These are phyloP conservation scores for Ascochyta clinopodiicola DNA, from an alignment of 2,329 filamentous ascomycete genomes.

Conservation along the genomic window DNA sequence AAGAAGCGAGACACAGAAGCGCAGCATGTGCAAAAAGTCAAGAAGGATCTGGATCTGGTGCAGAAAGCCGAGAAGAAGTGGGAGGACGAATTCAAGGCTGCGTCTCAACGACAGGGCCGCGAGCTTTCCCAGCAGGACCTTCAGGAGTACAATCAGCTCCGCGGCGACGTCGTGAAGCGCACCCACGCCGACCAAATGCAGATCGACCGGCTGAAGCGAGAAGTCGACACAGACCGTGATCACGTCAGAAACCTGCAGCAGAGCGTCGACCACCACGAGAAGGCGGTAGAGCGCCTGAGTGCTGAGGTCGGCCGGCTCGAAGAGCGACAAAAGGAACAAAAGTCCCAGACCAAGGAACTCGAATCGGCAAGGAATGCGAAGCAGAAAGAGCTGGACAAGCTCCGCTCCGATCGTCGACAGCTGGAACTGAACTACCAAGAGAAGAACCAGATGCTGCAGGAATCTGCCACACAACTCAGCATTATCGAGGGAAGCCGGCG, in stretches of 20 bases:
- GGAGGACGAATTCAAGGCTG: conserved; percentile 84
- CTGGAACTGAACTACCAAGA: conserved; percentile 84
- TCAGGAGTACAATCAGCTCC: conserved; percentile 85
- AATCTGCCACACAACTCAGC: conserved; percentile 80
- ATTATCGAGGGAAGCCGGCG: conserved; percentile 84
- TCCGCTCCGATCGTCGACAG: conserved; percentile 39
- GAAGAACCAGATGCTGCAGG: conserved; percentile 88
- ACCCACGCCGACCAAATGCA: conserved; percentile 82
- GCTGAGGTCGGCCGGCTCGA: conserved; percentile 72
- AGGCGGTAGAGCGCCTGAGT: conserved; percentile 75
- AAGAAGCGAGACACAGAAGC: conserved; percentile 79
- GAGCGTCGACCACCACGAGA: conserved; percentile 81
- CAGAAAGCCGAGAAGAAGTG: conserved; percentile 89
- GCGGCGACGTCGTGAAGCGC: conserved; percentile 82
- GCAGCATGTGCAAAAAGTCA: conserved; percentile 71
- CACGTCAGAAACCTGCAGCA: conserved; percentile 88
- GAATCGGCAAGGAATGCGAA: conserved; percentile 81
- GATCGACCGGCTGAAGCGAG: conserved; percentile 83
- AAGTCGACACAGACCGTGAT: conserved; percentile 89
- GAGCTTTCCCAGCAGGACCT: conserved; percentile 85
- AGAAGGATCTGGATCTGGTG: conserved; percentile 82
- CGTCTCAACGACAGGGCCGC: conserved; percentile 83
- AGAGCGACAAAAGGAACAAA: conserved; percentile 70
- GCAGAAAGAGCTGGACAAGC: conserved; percentile 86
- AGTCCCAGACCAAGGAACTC: conserved; percentile 70